A percentile compares a stretch with the other conserved stretches of the same genome.
phyloP scores from a whole-genome alignment of 2,329 filamentous ascomycete species.

The Talaromyces sp. region DNA sequence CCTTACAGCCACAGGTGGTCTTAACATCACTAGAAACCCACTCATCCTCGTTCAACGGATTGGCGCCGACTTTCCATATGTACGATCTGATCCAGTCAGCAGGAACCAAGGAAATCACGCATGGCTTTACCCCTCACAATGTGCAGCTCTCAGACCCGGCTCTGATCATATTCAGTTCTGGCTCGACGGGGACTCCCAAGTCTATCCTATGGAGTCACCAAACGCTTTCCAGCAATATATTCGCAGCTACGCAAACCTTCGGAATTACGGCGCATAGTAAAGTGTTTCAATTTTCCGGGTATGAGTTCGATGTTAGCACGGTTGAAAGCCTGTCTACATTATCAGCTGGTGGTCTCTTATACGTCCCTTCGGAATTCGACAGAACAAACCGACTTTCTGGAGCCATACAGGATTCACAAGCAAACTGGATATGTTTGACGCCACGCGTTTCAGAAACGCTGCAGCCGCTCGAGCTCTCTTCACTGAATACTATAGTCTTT shows the following conservation, averaged over 20 bases:
- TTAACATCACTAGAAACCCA: not conserved
- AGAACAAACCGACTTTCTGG: slow-evolving; percentile 38
- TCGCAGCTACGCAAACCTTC: slow-evolving; percentile 12
- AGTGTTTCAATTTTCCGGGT: slow-evolving; percentile 38
- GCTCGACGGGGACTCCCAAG: slow-evolving; percentile 21
- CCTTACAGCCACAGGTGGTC: slow-evolving; percentile 11
- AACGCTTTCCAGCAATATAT: slow-evolving; percentile 20
- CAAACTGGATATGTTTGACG: slow-evolving; percentile 54
- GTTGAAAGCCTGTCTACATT: slow-evolving; percentile 37
- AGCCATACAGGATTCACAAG: slow-evolving; percentile 22
- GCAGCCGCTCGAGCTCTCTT: slow-evolving; percentile 26
- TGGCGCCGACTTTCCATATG: not conserved
- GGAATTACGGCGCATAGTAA: slow-evolving; percentile 18
- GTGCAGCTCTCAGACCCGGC: not conserved
- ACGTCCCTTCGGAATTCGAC: slow-evolving; percentile 42
- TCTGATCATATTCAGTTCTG: slow-evolving; percentile 22
- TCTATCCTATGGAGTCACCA: slow-evolving; percentile 22
- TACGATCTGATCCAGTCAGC: not conserved
- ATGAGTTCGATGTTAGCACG: slow-evolving; percentile 41
- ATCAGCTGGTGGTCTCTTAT: slow-evolving; percentile 42
- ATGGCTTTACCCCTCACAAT: not conserved
- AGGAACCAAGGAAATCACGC: not conserved
- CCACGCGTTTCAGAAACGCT: slow-evolving; percentile 49
- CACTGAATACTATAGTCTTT: slow-evolving; percentile 36
- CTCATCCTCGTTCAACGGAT: not conserved